Conservation (phyloP, 192 early-diverging fungal genomes). For the Gryganskiella cystojenkinii region DNA sequence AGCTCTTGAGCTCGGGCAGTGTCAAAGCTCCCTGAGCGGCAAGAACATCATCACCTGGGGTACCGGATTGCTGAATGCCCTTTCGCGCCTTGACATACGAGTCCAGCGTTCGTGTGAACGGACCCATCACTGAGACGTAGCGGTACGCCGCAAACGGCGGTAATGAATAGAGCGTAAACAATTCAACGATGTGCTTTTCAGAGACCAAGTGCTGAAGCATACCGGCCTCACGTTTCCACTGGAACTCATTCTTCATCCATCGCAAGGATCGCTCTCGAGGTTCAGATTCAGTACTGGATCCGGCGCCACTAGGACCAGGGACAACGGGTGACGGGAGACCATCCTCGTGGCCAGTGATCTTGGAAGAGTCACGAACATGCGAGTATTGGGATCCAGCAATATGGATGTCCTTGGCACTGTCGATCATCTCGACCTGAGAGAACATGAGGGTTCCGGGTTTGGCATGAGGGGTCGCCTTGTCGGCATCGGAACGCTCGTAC, state of each 20-base stretch:
- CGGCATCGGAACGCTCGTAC: constrained; percentile 46
- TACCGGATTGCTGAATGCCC: background rate
- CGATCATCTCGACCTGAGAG: constrained; percentile 47
- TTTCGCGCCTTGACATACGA: constrained; percentile 39
- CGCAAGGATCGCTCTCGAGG: constrained; percentile 27
- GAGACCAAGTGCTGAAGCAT: constrained; percentile 46
- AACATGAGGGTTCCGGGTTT: constrained; percentile 44
- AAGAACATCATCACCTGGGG: background rate
- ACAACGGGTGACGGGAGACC: constrained; percentile 27
- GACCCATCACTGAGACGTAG: constrained; percentile 48
- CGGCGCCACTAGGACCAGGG: constrained; percentile 31
- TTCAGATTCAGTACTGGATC: constrained; percentile 26
- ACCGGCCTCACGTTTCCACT: constrained; percentile 54
- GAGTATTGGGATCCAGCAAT: constrained; percentile 40
- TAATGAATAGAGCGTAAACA: constrained; percentile 32
- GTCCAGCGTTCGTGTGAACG: constrained; percentile 36
- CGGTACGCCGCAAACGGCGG: constrained; percentile 38
- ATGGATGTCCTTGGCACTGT: constrained; percentile 12
- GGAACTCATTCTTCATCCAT: constrained; percentile 49
- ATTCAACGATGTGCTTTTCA: constrained; percentile 28
- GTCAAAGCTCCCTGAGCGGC: constrained; percentile 19
- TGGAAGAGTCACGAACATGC: constrained; percentile 42
- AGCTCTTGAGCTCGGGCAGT: constrained; percentile 22
- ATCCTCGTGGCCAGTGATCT: constrained; percentile 26
- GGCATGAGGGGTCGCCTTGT: constrained; percentile 28